A percentile compares a stretch with the other conserved stretches of the same genome.
Conservation (phyloP, 176 grass and related monocot genomes). For the Oryza meridionalis region DNA sequence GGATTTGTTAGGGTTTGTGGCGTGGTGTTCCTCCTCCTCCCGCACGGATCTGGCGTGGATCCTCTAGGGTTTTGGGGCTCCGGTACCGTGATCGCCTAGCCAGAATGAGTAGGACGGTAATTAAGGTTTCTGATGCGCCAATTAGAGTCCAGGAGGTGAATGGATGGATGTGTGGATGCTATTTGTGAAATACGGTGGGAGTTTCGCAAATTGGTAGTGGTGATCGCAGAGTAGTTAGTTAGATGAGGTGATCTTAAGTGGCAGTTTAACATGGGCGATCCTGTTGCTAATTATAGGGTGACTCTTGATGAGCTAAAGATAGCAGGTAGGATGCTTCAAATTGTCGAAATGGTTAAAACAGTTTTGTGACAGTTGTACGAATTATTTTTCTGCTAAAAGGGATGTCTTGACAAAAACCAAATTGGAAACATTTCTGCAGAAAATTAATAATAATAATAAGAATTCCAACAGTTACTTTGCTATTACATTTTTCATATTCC, state of each 20-base stretch:
- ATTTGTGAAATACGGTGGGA: neutral
- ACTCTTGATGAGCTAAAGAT: neutral
- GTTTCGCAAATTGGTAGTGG: neutral
- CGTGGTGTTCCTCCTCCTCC: neutral
- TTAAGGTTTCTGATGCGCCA: neutral
- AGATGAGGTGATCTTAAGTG: constrained; percentile 2
- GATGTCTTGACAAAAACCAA: neutral
- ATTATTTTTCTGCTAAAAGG: neutral
- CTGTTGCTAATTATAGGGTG: constrained; percentile 1
- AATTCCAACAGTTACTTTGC: neutral
- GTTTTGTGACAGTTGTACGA: neutral
- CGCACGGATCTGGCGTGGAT: neutral
- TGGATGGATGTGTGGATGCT: neutral
- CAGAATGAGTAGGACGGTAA: neutral
- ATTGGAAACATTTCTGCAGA: too few species aligned
- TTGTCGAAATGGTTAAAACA: neutral
- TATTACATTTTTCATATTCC: neutral
- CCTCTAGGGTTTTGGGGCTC: neutral
- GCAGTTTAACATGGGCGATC: neutral
- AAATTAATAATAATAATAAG: neutral
- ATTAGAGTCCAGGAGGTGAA: neutral
- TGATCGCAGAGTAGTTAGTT: neutral
- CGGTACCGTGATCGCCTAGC: neutral
- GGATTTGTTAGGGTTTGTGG: neutral
- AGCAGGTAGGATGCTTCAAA: neutral